Evolutionary conservation across 495 filamentous ascomycete genomes (phyloP), one percentile per base, ranked within the genome.

Genomic region (Emericellopsis terricola): DNA sequence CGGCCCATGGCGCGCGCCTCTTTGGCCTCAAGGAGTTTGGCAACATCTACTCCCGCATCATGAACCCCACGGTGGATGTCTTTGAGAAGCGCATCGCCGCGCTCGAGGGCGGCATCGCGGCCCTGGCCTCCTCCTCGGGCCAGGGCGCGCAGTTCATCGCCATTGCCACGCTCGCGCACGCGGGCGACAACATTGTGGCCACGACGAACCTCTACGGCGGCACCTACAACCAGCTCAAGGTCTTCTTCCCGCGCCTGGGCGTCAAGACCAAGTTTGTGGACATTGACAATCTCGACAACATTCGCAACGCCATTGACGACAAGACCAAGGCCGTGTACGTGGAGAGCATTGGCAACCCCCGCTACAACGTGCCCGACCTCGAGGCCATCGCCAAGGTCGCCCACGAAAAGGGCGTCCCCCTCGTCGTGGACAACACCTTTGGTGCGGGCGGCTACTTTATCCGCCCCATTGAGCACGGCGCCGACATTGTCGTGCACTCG

Each of bases 181-280:
- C 73, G 0, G 89, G 89, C 11, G 89, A 97, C 63, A 97, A 96
- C 60, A 94, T 97, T 39, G 70, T 97, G 15, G 78, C 82, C 2
- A 94, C 89, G 3, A 78, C 73, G 34, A 94, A 92, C 51, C 59
- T 97, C 27, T 97, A 97, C 52, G 89, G 89, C 26, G 89, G 89
- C 45, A 96, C 89, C 5, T 97, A 96, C 62, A 97, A 96, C 54
- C 91, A 96, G 53, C 74, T 97, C 59, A 97, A 97, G 59, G 85
- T 96, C 20, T 62, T 85, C 38, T 63, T 96, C 32, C 78, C 83
- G 11, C 77, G 89, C 5, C 53, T 92, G 28, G 91, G 91, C 31
- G 86, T 97, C 44, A 66, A 55, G 17, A 91, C 86, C 40, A 94
- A 86, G 63, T 97, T 96, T 48, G 70, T 96, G 41, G 61, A 71